Conservation (phyloP, 192 early-diverging fungal species). For the Coemansia sp. region DNA sequence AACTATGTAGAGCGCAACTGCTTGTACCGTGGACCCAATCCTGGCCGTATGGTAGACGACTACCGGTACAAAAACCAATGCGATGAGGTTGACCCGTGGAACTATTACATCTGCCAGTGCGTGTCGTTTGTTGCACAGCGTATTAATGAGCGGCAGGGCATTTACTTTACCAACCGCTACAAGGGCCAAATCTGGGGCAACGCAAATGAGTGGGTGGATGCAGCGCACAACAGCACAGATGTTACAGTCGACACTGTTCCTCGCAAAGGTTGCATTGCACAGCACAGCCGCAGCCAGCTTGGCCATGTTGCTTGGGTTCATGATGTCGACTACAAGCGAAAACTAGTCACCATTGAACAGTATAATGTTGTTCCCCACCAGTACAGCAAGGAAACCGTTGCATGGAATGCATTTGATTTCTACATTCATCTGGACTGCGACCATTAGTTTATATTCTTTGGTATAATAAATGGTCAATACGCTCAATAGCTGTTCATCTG, state of each 20-base stretch:
- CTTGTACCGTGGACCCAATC: conserved; percentile 14
- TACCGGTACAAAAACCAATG: conserved; percentile 37
- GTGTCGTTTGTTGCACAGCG: conserved; percentile 49
- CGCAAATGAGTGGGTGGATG: conserved; percentile 42
- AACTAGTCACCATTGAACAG: conserved; percentile 39
- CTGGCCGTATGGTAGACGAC: conserved; percentile 33
- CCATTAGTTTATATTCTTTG: not conserved
- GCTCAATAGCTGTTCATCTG: too few relatives aligned
- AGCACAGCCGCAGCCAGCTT: conserved; percentile 21
- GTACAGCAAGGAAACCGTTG: conserved; percentile 28
- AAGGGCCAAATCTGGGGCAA: conserved; percentile 44
- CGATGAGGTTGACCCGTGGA: conserved; percentile 41
- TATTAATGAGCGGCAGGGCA: conserved; percentile 41
- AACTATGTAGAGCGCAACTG: conserved; percentile 17
- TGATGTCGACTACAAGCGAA: conserved; percentile 15
- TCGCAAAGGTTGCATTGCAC: conserved; percentile 23
- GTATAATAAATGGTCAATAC: too few relatives aligned
- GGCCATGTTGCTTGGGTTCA: conserved; percentile 47
- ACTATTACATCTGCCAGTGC: conserved; percentile 44
- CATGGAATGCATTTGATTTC: conserved; percentile 35
- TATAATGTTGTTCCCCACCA: conserved; percentile 34
- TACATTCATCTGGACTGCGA: conserved; percentile 27
- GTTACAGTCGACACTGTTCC: conserved; percentile 27
- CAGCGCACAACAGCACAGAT: conserved; percentile 20
- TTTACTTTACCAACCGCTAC: conserved; percentile 43